Conservation (phyloP, 2,329 filamentous ascomycete genomes). For the Penicillium sp. region DNA sequence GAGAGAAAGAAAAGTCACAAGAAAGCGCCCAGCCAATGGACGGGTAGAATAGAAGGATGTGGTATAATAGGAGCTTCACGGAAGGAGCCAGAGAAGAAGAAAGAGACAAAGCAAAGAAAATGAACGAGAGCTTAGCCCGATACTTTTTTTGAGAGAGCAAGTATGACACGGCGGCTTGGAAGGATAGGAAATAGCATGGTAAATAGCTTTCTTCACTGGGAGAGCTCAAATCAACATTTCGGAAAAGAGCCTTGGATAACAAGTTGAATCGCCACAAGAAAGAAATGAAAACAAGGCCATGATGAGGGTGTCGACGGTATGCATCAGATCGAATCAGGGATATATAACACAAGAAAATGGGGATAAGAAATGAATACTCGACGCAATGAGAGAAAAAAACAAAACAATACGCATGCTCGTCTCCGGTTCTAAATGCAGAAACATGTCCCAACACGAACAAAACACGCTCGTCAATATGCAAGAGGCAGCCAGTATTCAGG, state of each 20-base stretch:
- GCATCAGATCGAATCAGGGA: constrained; percentile 30
- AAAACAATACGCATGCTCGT: constrained; percentile 20
- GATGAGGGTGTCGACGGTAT: constrained; percentile 17
- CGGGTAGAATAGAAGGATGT: neutral
- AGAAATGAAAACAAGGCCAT: constrained; percentile 14
- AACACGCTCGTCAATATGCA: constrained; percentile 31
- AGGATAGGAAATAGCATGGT: constrained; percentile 8
- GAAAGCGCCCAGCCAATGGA: constrained; percentile 1
- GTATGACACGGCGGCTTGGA: neutral
- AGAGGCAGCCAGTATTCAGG: constrained; percentile 21
- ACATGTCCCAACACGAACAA: constrained; percentile 22
- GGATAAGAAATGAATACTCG: neutral
- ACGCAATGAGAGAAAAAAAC: constrained; percentile 12
- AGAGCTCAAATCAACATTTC: constrained; percentile 7
- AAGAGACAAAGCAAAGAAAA: neutral
- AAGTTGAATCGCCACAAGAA: constrained; percentile 8
- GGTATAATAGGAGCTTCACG: neutral
- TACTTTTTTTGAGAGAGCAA: neutral
- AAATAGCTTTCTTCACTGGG: neutral
- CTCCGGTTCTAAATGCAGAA: constrained; percentile 29
- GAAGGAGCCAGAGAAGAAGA: constrained; percentile 2
- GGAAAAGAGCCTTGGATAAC: neutral
- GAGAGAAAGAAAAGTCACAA: constrained; percentile 3
- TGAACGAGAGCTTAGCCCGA: constrained; percentile 1
- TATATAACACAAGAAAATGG: constrained; percentile 25